Base-by-base conservation (phyloP, 2,329 filamentous ascomycete species). In the Sarocladium oryzae region DNA sequence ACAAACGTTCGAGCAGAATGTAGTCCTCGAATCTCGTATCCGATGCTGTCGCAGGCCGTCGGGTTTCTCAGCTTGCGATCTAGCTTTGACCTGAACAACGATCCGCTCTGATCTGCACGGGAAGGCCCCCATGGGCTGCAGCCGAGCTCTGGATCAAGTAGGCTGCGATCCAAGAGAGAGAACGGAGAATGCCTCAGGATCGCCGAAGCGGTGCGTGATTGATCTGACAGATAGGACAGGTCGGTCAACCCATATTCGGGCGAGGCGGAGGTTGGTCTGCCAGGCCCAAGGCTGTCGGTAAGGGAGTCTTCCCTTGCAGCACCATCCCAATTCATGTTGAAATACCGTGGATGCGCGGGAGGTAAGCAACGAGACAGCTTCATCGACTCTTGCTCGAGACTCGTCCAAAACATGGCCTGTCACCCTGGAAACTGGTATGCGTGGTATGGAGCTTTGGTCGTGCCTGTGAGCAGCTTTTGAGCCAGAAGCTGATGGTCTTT, bases 61-160 rank as follows among this genome's bases (percentile, higher is more conserved):
- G 57, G 59, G 23, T 61, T 53, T 10, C 41, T 37, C 2, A 57
- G 38, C 46, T 62, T 62, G 2, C 49, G 52, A 35, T 62, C 55
- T 4, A 63, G 35, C 16, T 49, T 55, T 16, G 60, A 61, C 8
- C 54, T 53, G 32, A 59, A 55, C 3, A 55, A 11, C 15, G 32
- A 36, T 9, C 24, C 7, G 10, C 20, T 30, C n/a, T 48, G 23
- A 15, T 4, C 11, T 2, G 33, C 37, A 37, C 7, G 26, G 4
- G 24, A 33, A 33, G 15, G 9, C 3, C 20, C 7, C 43, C 43
- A 48, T 33, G 43, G 16, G 8, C 24, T 21, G 43, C 43, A 48
- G 4, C 16, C 26, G 28, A 33, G 4, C 13, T 48, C 43, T 10
- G 16, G 13, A 4, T 32, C 43, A 13, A 33, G 10, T 4, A 8